Evolutionary conservation across 441 rosid genomes (phyloP).

Genomic region (Adansonia grandidieri): DNA sequence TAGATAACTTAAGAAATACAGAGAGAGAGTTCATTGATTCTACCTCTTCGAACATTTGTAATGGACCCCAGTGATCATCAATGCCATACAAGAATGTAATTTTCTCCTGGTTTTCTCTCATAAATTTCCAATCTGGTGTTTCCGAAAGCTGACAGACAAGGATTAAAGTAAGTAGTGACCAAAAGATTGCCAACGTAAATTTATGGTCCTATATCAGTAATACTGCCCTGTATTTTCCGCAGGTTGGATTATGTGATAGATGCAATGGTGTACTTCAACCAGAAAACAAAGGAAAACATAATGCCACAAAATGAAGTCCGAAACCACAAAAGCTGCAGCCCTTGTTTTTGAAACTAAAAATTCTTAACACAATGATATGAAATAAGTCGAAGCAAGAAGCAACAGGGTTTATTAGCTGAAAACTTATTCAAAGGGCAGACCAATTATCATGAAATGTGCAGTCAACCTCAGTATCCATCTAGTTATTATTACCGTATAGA

Average conservation of each 20-base stretch:
- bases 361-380: background rate
- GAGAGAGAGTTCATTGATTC: conserved; percentile 20
- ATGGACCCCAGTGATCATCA: conserved; percentile 93
- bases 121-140: conserved; percentile 74
- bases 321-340: background rate
- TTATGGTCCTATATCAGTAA: background rate
- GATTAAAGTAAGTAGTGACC: conserved; percentile 32
- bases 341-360: background rate
- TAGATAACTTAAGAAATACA: background rate
- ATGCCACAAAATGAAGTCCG: conserved; percentile 11
- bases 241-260: background rate
- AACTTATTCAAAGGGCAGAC: background rate
- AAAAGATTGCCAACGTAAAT: background rate
- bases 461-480: background rate
- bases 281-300: background rate
- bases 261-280: background rate
- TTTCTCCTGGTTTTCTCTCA: conserved; percentile 60
- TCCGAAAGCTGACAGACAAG: conserved; percentile 59
- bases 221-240: background rate
- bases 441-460: background rate
- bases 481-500: background rate
- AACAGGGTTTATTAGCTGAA: conserved; percentile 1
- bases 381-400: background rate
- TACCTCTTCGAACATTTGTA: conserved; percentile 81
- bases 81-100: conserved; percentile 72